Conservation (phyloP, 441 rosid species). For the Manihot esculenta region DNA sequence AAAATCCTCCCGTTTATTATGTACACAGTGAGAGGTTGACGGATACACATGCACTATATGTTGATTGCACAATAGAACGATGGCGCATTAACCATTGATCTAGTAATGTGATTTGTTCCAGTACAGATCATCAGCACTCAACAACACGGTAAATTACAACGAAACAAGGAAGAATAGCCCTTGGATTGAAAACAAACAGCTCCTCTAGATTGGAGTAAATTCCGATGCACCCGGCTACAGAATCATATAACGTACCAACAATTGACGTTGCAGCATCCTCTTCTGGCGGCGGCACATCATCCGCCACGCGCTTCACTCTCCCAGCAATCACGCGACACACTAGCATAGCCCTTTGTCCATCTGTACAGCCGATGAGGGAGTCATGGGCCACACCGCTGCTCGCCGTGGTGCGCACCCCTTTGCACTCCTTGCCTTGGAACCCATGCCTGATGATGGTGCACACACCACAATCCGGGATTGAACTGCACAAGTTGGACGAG, state of each 20-base stretch:
- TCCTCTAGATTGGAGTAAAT: constrained; percentile 79
- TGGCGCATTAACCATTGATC: constrained; percentile 16
- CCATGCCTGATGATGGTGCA: constrained; percentile 84
- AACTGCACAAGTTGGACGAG: constrained; percentile 73
- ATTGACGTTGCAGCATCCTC: constrained; percentile 34
- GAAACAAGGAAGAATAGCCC: constrained; percentile 91
- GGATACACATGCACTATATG: background rate
- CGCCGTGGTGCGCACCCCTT: constrained; percentile 79
- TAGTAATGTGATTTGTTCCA: no score
- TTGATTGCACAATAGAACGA: no score
- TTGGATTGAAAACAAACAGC: constrained; percentile 70
- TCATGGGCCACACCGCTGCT: constrained; percentile 98
- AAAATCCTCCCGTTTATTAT: background rate
- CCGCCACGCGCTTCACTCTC: constrained; percentile 55
- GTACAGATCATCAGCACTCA: constrained; percentile 32
- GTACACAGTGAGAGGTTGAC: background rate
- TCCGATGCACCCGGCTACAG: constrained; percentile 68
- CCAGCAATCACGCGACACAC: constrained; percentile 98
- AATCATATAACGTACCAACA: constrained; percentile 55
- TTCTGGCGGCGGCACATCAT: constrained; percentile 36
- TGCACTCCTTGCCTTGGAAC: constrained; percentile 50
- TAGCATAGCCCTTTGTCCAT: constrained; percentile 78
- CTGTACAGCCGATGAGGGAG: constrained; percentile 43
- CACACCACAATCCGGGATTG: constrained; percentile 74
- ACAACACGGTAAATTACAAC: constrained; percentile 80